Evolutionary conservation across 345 rosid genomes (phyloP).

Genomic region (Bruguiera gymnorhiza): DNA sequence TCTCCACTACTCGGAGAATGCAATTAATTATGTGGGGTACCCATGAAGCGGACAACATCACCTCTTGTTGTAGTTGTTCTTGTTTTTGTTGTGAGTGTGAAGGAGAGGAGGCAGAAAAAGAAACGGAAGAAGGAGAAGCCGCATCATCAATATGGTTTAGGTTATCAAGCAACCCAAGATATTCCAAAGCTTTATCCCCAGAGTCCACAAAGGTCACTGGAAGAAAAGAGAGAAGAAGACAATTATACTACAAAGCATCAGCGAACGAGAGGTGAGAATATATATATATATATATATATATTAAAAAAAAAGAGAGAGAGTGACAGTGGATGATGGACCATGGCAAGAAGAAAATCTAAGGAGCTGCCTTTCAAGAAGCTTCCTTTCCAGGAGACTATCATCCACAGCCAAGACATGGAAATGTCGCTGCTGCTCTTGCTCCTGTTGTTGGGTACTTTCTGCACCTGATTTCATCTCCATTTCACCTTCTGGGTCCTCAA

Average conservation of each 20-base stretch:
- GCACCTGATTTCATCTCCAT: slow-evolving; percentile 34
- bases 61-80: slow-evolving; percentile 21
- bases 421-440: slow-evolving; percentile 19
- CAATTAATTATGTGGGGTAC: too few species aligned
- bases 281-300: too few species aligned
- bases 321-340: background rate
- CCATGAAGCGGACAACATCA: slow-evolving; percentile 1
- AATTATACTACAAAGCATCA: too few species aligned
- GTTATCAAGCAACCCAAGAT: slow-evolving; percentile 40
- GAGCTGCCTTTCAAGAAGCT: slow-evolving; percentile 43
- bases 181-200: slow-evolving; percentile 53
- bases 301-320: background rate
- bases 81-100: too few species aligned
- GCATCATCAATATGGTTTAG: background rate
- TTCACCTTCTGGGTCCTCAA: background rate
- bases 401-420: slow-evolving; percentile 64
- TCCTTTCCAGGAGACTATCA: slow-evolving; percentile 58
- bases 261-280: too few species aligned
- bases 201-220: slow-evolving; percentile 60
- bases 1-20: too few species aligned
- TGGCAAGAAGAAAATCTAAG: slow-evolving; percentile 47
- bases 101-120: slow-evolving; percentile 16
- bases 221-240: background rate
- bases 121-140: slow-evolving; percentile 11
- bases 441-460: slow-evolving; percentile 11